Conservation (phyloP, 2,329 filamentous ascomycete species). For the Talaromyces pinophilus region DNA sequence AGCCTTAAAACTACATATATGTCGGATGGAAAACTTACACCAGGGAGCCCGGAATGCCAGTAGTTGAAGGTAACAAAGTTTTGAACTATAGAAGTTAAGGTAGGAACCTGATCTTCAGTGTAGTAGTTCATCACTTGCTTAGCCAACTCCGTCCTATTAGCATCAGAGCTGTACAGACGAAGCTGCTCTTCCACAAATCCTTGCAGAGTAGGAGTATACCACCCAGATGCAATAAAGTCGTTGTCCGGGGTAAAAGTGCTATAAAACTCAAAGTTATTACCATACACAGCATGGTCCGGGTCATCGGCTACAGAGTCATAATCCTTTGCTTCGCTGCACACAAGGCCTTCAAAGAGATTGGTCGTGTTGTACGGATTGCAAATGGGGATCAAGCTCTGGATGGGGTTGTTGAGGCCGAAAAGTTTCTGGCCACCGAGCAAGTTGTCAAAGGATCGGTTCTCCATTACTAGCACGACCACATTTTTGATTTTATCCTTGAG, state of each 20-base stretch:
- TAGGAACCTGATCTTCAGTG: constrained; percentile 43
- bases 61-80: constrained; percentile 50
- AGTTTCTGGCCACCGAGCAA: constrained; percentile 46
- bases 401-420: constrained; percentile 39
- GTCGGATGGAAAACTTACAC: constrained; percentile 1
- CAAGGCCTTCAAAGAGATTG: constrained; percentile 38
- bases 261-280: constrained; percentile 47
- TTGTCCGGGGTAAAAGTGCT: constrained; percentile 40
- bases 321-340: constrained; percentile 26
- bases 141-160: constrained; percentile 38
- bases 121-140: constrained; percentile 49
- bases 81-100: constrained; percentile 45
- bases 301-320: constrained; percentile 40
- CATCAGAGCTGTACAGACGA: constrained; percentile 35
- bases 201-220: constrained; percentile 35
- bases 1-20: not conserved
- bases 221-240: not conserved
- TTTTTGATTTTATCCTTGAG: constrained; percentile 47
- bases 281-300: constrained; percentile 47
- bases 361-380: constrained; percentile 45
- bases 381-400: constrained; percentile 30
- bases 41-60: constrained; percentile 45
- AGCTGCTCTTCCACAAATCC: constrained; percentile 50
- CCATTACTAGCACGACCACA: constrained; percentile 51
- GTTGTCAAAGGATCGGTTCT: constrained; percentile 46